phyloP scores from a whole-genome alignment of 352 stramenopile genomes.

The Phytophthora chlamydospora region DNA sequence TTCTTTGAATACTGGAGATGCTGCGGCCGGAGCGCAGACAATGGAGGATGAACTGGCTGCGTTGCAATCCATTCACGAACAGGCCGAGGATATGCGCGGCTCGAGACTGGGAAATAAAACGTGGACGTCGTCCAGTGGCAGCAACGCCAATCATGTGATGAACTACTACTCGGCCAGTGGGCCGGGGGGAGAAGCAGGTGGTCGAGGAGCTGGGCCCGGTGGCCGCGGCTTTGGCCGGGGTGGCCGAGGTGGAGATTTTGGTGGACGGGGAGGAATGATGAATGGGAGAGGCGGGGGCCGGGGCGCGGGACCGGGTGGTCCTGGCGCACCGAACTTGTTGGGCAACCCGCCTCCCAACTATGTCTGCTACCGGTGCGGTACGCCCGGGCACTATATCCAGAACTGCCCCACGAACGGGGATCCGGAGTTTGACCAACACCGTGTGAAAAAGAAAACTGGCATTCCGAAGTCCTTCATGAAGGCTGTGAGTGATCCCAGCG shows the following conservation, averaged over 20 bases:
- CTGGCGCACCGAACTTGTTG: constrained; percentile 23
- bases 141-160: constrained; percentile 79
- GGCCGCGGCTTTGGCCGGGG: constrained; percentile 58
- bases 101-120: constrained; percentile 85
- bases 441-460: constrained; percentile 88
- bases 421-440: constrained; percentile 88
- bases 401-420: constrained; percentile 90
- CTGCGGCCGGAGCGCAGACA: constrained; percentile 63
- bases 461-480: constrained; percentile 92
- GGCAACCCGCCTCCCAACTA: constrained; percentile 84
- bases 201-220: constrained; percentile 43
- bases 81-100: constrained; percentile 82
- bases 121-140: constrained; percentile 76
- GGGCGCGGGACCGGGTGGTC: constrained; percentile 34
- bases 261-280: constrained; percentile 52
- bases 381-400: constrained; percentile 88
- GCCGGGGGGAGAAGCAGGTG: constrained; percentile 37
- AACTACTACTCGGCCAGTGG: constrained; percentile 75
- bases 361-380: constrained; percentile 86
- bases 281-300: constrained; percentile 47
- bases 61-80: constrained; percentile 85
- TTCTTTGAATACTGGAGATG: constrained; percentile 23
- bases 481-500: constrained; percentile 82
- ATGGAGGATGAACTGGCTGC: constrained; percentile 86
- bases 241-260: constrained; percentile 45